Percentiles rank a stretch among this genome's conserved stretches.
Evolutionary conservation across 495 filamentous ascomycete genomes (phyloP).

Genomic region (Podospora conica): DNA sequence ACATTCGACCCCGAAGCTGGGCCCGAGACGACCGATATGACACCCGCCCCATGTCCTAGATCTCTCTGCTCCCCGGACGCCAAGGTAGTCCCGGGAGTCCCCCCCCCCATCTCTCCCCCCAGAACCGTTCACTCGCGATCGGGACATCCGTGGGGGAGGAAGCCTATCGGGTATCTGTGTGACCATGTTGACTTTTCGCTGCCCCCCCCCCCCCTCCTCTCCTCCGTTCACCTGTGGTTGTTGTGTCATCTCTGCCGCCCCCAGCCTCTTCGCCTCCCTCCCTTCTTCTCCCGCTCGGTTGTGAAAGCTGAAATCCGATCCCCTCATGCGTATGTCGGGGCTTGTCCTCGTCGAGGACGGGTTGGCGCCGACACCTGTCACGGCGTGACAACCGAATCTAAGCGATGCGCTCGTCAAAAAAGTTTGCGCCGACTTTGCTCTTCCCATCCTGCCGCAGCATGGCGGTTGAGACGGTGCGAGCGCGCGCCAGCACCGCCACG

Average conservation of each 20-base stretch:
- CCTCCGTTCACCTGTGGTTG: neutral
- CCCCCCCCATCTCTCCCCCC: neutral
- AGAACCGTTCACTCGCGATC: conserved; percentile 16
- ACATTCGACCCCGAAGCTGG: conserved; percentile 2
- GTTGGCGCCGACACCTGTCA: neutral
- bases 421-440: neutral
- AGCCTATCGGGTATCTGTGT: conserved; percentile 24
- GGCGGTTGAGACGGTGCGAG: neutral
- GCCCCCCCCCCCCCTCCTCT: neutral
- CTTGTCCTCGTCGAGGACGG: neutral
- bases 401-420: neutral
- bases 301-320: neutral
- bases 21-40: conserved; percentile 11
- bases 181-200: conserved; percentile 7
- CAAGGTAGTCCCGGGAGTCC: conserved; percentile 3
- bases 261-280: neutral
- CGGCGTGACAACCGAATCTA: neutral
- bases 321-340: neutral
- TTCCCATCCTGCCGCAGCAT: neutral
- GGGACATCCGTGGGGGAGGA: conserved; percentile 18
- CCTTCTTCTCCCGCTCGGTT: neutral
- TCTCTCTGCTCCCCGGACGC: conserved; percentile 6
- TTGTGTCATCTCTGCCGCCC: neutral
- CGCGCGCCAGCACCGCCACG: neutral
- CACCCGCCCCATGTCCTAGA: neutral